Conservation (phyloP, 805 yeast species). For the Lipomyces chichibuensis region DNA sequence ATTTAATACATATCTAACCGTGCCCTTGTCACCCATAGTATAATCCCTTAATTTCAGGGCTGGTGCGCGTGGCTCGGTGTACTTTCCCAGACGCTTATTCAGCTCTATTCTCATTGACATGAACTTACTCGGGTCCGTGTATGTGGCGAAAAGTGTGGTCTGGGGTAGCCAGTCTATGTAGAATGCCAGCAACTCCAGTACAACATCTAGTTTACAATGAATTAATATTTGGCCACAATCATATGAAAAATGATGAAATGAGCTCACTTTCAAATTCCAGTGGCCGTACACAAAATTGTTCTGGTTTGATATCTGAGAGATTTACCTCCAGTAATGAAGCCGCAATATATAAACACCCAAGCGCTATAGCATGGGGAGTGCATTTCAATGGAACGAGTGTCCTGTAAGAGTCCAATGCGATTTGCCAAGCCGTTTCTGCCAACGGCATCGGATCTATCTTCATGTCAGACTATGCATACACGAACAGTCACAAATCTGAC, state of each 20-base stretch:
- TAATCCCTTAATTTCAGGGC: slow-evolving; percentile 20
- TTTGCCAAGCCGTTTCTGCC: slow-evolving; percentile 64
- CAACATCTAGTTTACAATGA: slow-evolving; percentile 16
- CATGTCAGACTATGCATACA: background rate
- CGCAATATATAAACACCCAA: slow-evolving; percentile 63
- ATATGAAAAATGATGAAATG: background rate
- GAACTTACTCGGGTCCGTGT: slow-evolving; percentile 20
- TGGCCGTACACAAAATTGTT: slow-evolving; percentile 10
- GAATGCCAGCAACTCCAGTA: slow-evolving; percentile 32
- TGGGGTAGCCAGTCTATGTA: slow-evolving; percentile 35
- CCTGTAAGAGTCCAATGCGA: slow-evolving; percentile 66
- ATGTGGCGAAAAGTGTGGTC: slow-evolving; percentile 16
- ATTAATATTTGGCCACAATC: background rate
- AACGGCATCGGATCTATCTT: slow-evolving; percentile 49
- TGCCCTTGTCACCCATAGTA: slow-evolving; percentile 32
- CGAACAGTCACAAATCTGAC: background rate
- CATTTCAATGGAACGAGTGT: slow-evolving; percentile 64
- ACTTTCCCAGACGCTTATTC: slow-evolving; percentile 16
- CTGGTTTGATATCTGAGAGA: background rate
- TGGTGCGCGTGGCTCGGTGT: background rate
- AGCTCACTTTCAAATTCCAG: slow-evolving; percentile 20
- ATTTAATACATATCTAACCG: slow-evolving; percentile 30
- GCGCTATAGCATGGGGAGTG: slow-evolving; percentile 71
- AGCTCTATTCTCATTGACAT: slow-evolving; percentile 33
- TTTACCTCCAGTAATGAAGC: slow-evolving; percentile 47